phyloP scores from a whole-genome alignment of 805 yeast genomes.

The Wickerhamomyces canadensis region DNA sequence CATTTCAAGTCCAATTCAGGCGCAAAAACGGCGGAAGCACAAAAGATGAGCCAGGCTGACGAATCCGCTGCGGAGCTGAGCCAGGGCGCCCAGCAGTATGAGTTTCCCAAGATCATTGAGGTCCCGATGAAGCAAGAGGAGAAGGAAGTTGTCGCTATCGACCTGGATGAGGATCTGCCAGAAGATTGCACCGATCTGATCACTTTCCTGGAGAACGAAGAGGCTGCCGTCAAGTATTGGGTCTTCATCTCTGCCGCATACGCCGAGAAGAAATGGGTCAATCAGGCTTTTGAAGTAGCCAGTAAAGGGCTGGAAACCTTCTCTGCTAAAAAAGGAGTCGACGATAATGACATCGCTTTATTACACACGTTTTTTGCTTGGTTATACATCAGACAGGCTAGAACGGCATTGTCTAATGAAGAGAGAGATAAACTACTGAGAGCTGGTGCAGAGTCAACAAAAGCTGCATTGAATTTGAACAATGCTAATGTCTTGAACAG shows the following conservation, averaged over 20 bases:
- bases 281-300: slow-evolving; percentile 44
- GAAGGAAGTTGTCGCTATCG: slow-evolving; percentile 83
- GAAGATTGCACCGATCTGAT: slow-evolving; percentile 85
- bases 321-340: slow-evolving; percentile 2
- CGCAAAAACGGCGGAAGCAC: neutral
- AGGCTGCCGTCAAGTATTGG: slow-evolving; percentile 77
- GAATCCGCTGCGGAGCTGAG: slow-evolving; percentile 5
- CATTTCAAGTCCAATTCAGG: no score
- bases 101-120: slow-evolving; percentile 23
- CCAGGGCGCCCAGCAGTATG: slow-evolving; percentile 2
- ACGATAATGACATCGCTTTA: slow-evolving; percentile 35
- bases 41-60: slow-evolving; percentile 7
- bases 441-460: slow-evolving; percentile 39
- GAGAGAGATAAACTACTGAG: slow-evolving; percentile 29
- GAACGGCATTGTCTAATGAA: slow-evolving; percentile 18
- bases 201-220: slow-evolving; percentile 73
- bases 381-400: slow-evolving; percentile 52
- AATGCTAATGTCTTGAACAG: slow-evolving; percentile 42
- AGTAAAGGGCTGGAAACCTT: slow-evolving; percentile 8
- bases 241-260: slow-evolving; percentile 76
- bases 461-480: slow-evolving; percentile 43
- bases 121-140: slow-evolving; percentile 74
- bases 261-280: slow-evolving; percentile 50
- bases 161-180: slow-evolving; percentile 75
- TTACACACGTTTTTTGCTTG: slow-evolving; percentile 67